These are phyloP conservation scores for Cairneyella variabilis DNA, from an alignment of 495 filamentous ascomycete species.

Conservation along the genomic window DNA sequence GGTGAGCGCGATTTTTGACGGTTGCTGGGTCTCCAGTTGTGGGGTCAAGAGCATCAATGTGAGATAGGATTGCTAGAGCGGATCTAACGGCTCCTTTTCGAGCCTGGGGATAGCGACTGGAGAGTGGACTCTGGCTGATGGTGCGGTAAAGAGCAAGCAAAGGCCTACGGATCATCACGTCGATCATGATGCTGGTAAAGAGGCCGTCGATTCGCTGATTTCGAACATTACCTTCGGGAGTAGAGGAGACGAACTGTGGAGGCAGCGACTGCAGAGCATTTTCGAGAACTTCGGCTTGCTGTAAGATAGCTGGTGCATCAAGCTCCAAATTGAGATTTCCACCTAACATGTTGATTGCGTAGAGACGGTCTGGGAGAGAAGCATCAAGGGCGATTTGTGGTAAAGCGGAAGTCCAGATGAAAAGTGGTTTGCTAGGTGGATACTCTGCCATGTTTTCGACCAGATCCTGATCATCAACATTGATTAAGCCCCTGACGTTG, in stretches of 20 bases:
- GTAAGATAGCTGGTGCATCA: conserved; percentile 9
- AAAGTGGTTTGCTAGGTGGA: conserved; percentile 2
- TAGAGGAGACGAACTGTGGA: not conserved
- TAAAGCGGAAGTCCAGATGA: conserved; percentile 14
- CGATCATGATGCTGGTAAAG: conserved; percentile 16
- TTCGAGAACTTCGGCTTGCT: conserved; percentile 14
- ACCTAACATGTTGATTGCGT: conserved; percentile 10
- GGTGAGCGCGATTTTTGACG: conserved; percentile 11
- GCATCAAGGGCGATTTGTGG: conserved; percentile 15
- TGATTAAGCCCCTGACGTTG: conserved; percentile 4
- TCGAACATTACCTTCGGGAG: not conserved
- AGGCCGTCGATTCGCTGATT: conserved; percentile 5
- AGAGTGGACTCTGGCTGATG: not conserved
- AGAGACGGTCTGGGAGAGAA: conserved; percentile 11
- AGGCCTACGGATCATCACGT: conserved; percentile 15
- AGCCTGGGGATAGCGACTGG: conserved; percentile 8
- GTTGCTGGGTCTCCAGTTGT: conserved; percentile 13
- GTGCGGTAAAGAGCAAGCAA: conserved; percentile 10
- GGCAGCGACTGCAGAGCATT: conserved; percentile 3
- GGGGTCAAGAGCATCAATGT: conserved; percentile 23
- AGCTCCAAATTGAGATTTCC: conserved; percentile 7
- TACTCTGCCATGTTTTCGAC: conserved; percentile 16
- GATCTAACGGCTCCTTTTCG: conserved; percentile 11
- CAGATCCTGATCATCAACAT: conserved; percentile 21
- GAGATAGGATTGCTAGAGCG: conserved; percentile 12